These are phyloP conservation scores for Geotrichum macrosporum DNA, from an alignment of 1,139 yeast genomes.

Conservation along the genomic window DNA sequence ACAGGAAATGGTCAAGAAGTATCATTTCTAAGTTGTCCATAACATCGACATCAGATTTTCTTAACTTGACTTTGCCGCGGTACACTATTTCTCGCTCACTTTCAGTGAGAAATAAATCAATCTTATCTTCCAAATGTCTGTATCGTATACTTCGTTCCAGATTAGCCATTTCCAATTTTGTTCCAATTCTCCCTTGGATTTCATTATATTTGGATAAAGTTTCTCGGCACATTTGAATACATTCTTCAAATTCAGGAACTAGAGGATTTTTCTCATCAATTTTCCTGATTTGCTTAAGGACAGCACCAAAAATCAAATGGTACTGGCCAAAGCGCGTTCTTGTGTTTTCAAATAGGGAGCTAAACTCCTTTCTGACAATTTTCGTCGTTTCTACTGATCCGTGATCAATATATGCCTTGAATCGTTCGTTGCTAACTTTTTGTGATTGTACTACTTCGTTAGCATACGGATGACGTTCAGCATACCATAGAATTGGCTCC, in stretches of 20 bases:
- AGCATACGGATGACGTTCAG: conserved; percentile 13
- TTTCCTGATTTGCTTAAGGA: conserved; percentile 2
- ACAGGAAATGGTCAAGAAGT: conserved; percentile 65
- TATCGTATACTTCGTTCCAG: conserved; percentile 10
- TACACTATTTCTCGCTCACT: conserved; percentile 11
- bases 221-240: conserved; percentile 1
- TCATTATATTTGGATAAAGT: conserved; percentile 14
- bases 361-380: conserved; percentile 12
- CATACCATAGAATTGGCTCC: conserved; percentile 17
- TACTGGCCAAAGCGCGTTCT: conserved; percentile 19
- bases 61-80: conserved; percentile 13
- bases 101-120: background rate
- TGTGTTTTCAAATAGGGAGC: conserved; percentile 15
- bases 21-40: conserved; percentile 38
- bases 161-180: conserved; percentile 5
- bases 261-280: conserved; percentile 6
- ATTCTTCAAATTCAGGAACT: conserved; percentile 7
- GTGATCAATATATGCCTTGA: conserved; percentile 9
- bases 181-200: conserved; percentile 10
- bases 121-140: conserved; percentile 11
- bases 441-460: conserved; percentile 5
- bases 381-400: conserved; percentile 4
- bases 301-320: conserved; percentile 1
- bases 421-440: conserved; percentile 7
- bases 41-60: conserved; percentile 5